A percentile compares a stretch with the other conserved stretches of the same genome.
Evolutionary conservation across 2,329 filamentous ascomycete genomes (phyloP).

Genomic region (Fusarium goolgardi): DNA sequence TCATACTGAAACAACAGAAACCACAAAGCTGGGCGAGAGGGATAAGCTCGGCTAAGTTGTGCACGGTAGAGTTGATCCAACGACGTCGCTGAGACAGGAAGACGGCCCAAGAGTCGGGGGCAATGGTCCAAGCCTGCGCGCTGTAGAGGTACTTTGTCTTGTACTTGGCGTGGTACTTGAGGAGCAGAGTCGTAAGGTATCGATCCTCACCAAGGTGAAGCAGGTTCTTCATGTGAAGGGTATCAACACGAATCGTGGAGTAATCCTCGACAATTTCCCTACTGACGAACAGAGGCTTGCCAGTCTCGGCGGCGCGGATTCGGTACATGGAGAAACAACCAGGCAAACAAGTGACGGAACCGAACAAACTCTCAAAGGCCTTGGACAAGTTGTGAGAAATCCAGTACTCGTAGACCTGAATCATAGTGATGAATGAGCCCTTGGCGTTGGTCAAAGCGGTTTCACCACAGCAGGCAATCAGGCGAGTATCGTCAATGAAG

Average conservation of each 20-base stretch:
- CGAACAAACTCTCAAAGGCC: constrained; percentile 97
- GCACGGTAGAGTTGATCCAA: constrained; percentile 99
- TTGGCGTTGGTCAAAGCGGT: constrained; percentile 94
- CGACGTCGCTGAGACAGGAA: constrained; percentile 98
- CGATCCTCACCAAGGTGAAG: constrained; percentile 97
- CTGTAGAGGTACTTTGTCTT: constrained; percentile 98
- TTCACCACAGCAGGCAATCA: constrained; percentile 96
- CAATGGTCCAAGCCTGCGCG: constrained; percentile 96
- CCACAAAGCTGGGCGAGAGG: constrained; percentile 94
- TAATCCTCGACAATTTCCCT: constrained; percentile 90
- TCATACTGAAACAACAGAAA: constrained; percentile 99
- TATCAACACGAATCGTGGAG: constrained; percentile 93
- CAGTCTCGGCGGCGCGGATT: constrained; percentile 91
- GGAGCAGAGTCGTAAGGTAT: constrained; percentile 91
- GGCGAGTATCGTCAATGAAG: constrained; percentile 89
- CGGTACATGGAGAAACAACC: constrained; percentile 99
- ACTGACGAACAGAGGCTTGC: constrained; percentile 96
- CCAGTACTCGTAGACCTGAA: constrained; percentile 99
- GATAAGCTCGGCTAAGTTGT: constrained; percentile 96
- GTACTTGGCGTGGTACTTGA: constrained; percentile 92
- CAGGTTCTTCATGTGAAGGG: constrained; percentile 98
- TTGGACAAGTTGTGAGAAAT: constrained; percentile 98
- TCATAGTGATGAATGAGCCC: constrained; percentile 95
- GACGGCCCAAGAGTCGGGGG: constrained; percentile 91
- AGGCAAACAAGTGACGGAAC: constrained; percentile 95